Base-by-base conservation (phyloP, 1,139 yeast species). In the Tardiomyces digboiensis region DNA sequence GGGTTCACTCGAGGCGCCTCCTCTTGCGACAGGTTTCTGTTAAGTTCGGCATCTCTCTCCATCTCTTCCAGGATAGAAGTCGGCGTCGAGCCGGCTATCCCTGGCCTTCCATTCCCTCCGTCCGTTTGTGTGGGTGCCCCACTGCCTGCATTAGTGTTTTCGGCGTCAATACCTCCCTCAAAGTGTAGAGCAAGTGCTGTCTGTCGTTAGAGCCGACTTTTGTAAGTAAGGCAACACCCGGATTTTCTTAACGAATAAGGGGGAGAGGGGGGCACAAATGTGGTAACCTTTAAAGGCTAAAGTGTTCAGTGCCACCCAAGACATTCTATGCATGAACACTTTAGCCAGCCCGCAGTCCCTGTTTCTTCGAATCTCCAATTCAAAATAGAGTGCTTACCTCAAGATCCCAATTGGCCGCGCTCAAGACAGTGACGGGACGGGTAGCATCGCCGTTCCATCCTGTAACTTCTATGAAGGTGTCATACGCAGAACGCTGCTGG, bases 31-130 rank as follows among this genome's bases (percentile, higher is more conserved):
- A 53, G 46, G 26, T 49, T 52, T 21, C 40, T 52, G 44, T 44
- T 46, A 39, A 39, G 39, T 39, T 19, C 29, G 10, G 48, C 38
- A 19, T 40, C 44, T 18, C 44, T 40, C 38, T 49, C 44, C 23
- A 62, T 49, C 42, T 62, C 66, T 33, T 61, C 65, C 45, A 58
- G 40, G 5, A 62, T 48, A 7, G 65, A 59, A 7, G 54, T 46
- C 13, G 56, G 46, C 23, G 48, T 33, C 19, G 41, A 21, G 33
- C 42, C 37, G 29, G 38, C 36, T 19, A 44, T 14, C 39, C 22
- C 14, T 33, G 19, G 13, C 14, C 29, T 10, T 23, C 29, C 12
- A 37, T 18, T 29, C 29, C 40, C 22, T 8, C 19, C 18, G 29
- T 23, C 19, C 37, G 37, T 3, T 7, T 33, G 14, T 14, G 21